A percentile compares a stretch with the other conserved stretches of the same genome.
phyloP scores from a whole-genome alignment of 2,329 filamentous ascomycete genomes.

The Aspergillus sp. region DNA sequence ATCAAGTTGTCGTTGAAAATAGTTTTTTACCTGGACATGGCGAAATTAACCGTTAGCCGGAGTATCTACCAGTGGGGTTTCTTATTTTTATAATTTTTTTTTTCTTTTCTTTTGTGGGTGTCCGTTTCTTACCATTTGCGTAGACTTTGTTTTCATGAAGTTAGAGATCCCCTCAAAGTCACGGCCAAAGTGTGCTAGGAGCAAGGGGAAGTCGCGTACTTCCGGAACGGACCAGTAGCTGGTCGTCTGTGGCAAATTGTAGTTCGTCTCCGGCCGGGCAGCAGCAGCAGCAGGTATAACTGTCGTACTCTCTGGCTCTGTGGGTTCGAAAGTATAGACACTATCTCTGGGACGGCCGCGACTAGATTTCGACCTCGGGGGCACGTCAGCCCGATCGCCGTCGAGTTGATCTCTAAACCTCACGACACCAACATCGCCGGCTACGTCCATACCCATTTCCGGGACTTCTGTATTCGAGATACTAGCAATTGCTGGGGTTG shows the following conservation, averaged over 20 bases:
- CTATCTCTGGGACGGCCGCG: constrained; percentile 35
- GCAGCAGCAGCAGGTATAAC: constrained; percentile 11
- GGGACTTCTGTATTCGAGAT: constrained; percentile 27
- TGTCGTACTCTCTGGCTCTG: constrained; percentile 27
- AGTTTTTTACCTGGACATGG: constrained; percentile 48
- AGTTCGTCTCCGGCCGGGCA: constrained; percentile 30
- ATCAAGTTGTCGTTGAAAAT: constrained; percentile 47
- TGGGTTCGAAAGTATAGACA: constrained; percentile 37
- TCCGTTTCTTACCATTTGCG: constrained; percentile 48
- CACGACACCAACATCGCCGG: constrained; percentile 17
- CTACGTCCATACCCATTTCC: constrained; percentile 20
- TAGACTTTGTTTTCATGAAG: constrained; percentile 53
- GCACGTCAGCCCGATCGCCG: constrained; percentile 23
- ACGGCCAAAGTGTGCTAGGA: constrained; percentile 48
- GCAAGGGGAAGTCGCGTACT: constrained; percentile 46
- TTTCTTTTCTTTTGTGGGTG: background rate
- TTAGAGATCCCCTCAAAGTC: constrained; percentile 51
- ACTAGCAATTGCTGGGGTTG: constrained; percentile 19
- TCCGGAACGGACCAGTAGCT: constrained; percentile 56
- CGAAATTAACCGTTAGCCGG: background rate
- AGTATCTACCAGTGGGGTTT: background rate
- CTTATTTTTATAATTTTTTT: too few species aligned
- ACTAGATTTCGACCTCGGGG: constrained; percentile 27
- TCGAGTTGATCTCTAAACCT: constrained; percentile 30
- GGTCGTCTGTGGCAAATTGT: constrained; percentile 44